Percentiles rank a stretch among this genome's conserved stretches.
These are phyloP conservation scores for Lachancea lanzarotensis DNA, from an alignment of 805 yeast genomes.

Conservation along the genomic window DNA sequence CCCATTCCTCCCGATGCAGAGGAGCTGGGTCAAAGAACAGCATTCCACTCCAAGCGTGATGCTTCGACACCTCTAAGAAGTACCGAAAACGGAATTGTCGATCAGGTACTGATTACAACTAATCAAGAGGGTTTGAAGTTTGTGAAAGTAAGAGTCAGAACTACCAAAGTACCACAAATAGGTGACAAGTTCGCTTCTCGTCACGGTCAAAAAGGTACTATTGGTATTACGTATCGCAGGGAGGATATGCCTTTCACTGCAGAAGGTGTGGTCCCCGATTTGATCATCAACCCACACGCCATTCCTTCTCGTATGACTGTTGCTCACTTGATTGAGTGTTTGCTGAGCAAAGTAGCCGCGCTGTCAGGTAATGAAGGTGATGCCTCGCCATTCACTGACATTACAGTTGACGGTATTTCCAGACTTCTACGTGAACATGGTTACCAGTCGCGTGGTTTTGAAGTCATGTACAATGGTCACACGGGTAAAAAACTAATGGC, in stretches of 20 bases:
- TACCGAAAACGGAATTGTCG: slow-evolving; percentile 97
- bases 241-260: slow-evolving; percentile 98
- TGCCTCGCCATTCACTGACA: slow-evolving; percentile 98
- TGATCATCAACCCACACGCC: slow-evolving; percentile 97
- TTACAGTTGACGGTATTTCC: slow-evolving; percentile 95
- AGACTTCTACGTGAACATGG: slow-evolving; percentile 90
- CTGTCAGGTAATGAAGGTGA: slow-evolving; percentile 97
- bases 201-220: slow-evolving; percentile 99
- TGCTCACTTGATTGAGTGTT: slow-evolving; percentile 97
- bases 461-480: slow-evolving; percentile 97
- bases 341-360: slow-evolving; percentile 89
- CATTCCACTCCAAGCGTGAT: slow-evolving; percentile 96
- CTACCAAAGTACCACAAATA: slow-evolving; percentile 96
- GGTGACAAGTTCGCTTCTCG: slow-evolving; percentile 99
- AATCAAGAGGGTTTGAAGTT: slow-evolving; percentile 97
- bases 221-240: slow-evolving; percentile 96
- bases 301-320: slow-evolving; percentile 99
- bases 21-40: slow-evolving; percentile 97
- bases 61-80: slow-evolving; percentile 96
- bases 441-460: slow-evolving; percentile 96
- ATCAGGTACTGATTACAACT: slow-evolving; percentile 92
- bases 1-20: slow-evolving; percentile 99
- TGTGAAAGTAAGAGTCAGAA: slow-evolving; percentile 97
- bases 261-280: slow-evolving; percentile 95
- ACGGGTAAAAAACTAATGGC: slow-evolving; percentile 98